Percentiles rank a stretch among this genome's conserved stretches.
Conservation (phyloP, 2,329 filamentous ascomycete species). For the Phyllosticta capitalensis region DNA sequence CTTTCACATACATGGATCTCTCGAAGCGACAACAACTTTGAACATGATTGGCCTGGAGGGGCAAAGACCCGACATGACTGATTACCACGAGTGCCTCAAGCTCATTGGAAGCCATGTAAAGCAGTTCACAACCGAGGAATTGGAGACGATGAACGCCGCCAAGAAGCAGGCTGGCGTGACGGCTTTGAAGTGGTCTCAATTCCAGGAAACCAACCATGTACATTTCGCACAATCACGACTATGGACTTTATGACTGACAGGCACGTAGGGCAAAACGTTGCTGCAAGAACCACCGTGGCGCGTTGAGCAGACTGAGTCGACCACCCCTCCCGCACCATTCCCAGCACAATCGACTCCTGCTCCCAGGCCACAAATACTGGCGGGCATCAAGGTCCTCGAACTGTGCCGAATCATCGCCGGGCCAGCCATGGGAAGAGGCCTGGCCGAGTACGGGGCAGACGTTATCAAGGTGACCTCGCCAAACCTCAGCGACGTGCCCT, state of each 20-base stretch:
- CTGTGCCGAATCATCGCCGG: constrained; percentile 68
- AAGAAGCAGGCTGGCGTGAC: constrained; percentile 35
- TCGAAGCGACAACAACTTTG: constrained; percentile 60
- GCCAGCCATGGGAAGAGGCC: constrained; percentile 59
- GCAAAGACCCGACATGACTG: constrained; percentile 49
- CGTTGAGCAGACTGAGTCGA: constrained; percentile 42
- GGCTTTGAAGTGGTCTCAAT: constrained; percentile 33
- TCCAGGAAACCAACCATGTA: constrained; percentile 30
- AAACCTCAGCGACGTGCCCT: constrained; percentile 58
- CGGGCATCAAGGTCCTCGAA: constrained; percentile 63
- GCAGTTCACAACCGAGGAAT: constrained; percentile 28
- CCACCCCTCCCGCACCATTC: constrained; percentile 42
- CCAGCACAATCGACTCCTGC: constrained; percentile 28
- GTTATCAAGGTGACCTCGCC: constrained; percentile 64
- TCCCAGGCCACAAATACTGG: constrained; percentile 33
- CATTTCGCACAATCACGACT: constrained; percentile 11
- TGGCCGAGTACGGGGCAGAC: constrained; percentile 67
- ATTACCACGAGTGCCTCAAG: constrained; percentile 32
- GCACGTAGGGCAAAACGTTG: constrained; percentile 29
- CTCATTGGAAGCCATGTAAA: constrained; percentile 34
- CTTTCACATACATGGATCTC: constrained; percentile 66
- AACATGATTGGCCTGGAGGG: constrained; percentile 60
- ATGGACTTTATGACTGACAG: constrained; percentile 11
- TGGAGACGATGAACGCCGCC: constrained; percentile 33
- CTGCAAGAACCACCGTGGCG: constrained; percentile 35